Evolutionary conservation across 2,329 filamentous ascomycete genomes (phyloP).

Genomic region (Parastagonospora nodorum): DNA sequence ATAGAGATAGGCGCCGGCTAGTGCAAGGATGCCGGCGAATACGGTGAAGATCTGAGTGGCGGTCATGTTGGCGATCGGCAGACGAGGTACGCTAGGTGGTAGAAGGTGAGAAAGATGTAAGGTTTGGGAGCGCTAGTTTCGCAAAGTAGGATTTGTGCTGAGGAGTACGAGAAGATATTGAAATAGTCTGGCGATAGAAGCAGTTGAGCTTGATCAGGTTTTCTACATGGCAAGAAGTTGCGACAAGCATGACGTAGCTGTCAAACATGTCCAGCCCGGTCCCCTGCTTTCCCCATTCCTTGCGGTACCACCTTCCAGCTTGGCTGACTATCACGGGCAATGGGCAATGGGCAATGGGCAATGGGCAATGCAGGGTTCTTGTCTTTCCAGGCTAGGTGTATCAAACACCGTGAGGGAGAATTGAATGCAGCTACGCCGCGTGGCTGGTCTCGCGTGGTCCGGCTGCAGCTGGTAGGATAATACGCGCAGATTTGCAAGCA

Average conservation of each 20-base stretch:
- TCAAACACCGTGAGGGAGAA: background rate
- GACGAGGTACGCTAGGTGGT: slow-evolving; percentile 4
- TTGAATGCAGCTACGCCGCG: slow-evolving; percentile 1
- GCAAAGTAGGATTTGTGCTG: too few species aligned
- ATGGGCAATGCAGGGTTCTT: slow-evolving; percentile 1
- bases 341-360: too few species aligned
- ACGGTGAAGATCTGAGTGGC: slow-evolving; percentile 36
- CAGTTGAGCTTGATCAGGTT: slow-evolving; percentile 12
- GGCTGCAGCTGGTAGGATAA: background rate
- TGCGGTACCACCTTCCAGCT: background rate
- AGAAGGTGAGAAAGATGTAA: slow-evolving; percentile 1
- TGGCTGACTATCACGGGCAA: background rate
- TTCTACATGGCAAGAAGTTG: slow-evolving; percentile 11
- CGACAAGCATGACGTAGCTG: slow-evolving; percentile 21
- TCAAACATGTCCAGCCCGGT: slow-evolving; percentile 11
- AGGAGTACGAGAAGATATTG: background rate
- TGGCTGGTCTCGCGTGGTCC: background rate
- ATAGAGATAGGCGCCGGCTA: slow-evolving; percentile 50
- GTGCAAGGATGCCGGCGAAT: slow-evolving; percentile 34
- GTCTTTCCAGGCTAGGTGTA: background rate
- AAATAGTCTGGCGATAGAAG: slow-evolving; percentile 6
- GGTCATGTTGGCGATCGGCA: slow-evolving; percentile 27
- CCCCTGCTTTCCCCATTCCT: background rate
- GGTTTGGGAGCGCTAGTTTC: background rate
- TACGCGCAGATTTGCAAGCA: background rate